A percentile compares a stretch with the other conserved stretches of the same genome.
phyloP scores from a whole-genome alignment of 345 rosid species.

The Pugionium dolabratum region DNA sequence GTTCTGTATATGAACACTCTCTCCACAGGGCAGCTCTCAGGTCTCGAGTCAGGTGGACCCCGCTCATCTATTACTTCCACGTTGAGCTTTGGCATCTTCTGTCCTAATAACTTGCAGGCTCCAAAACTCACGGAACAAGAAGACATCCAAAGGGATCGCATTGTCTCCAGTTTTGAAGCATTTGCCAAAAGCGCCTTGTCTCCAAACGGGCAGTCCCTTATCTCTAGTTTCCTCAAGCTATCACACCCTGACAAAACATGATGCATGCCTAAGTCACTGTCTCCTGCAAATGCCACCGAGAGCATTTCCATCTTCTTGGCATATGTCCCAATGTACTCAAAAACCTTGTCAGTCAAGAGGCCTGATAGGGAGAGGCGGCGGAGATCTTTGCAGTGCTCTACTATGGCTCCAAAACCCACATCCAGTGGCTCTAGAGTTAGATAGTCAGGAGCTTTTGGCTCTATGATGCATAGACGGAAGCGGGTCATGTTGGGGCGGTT shows the following conservation, averaged over 20 bases:
- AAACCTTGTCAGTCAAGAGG: slow-evolving; percentile 79
- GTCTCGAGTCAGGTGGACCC: slow-evolving; percentile 63
- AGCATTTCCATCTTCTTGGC: slow-evolving; percentile 94
- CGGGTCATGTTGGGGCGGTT: slow-evolving; percentile 84
- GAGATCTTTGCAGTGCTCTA: slow-evolving; percentile 82
- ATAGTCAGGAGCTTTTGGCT: slow-evolving; percentile 76
- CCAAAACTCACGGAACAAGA: slow-evolving; percentile 81
- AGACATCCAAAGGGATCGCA: slow-evolving; percentile 99
- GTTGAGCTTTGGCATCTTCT: slow-evolving; percentile 82
- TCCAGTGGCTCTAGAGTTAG: slow-evolving; percentile 79
- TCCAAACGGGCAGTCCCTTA: slow-evolving; percentile 92
- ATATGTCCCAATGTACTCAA: slow-evolving; percentile 77
- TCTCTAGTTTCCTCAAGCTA: slow-evolving; percentile 84
- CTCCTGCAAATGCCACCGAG: slow-evolving; percentile 95
- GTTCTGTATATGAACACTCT: slow-evolving; percentile 86
- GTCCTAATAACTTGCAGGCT: slow-evolving; percentile 84
- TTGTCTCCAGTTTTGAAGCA: slow-evolving; percentile 98
- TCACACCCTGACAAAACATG: slow-evolving; percentile 88
- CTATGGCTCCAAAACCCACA: slow-evolving; percentile 93
- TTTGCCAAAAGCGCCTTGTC: slow-evolving; percentile 90
- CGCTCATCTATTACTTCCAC: slow-evolving; percentile 92
- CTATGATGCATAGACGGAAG: slow-evolving; percentile 90
- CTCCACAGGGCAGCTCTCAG: slow-evolving; percentile 74
- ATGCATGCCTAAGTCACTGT: slow-evolving; percentile 86
- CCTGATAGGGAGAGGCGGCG: slow-evolving; percentile 92